Evolutionary conservation across 2,329 filamentous ascomycete genomes (phyloP).

Genomic region (Aspergillus hiratsukae): DNA sequence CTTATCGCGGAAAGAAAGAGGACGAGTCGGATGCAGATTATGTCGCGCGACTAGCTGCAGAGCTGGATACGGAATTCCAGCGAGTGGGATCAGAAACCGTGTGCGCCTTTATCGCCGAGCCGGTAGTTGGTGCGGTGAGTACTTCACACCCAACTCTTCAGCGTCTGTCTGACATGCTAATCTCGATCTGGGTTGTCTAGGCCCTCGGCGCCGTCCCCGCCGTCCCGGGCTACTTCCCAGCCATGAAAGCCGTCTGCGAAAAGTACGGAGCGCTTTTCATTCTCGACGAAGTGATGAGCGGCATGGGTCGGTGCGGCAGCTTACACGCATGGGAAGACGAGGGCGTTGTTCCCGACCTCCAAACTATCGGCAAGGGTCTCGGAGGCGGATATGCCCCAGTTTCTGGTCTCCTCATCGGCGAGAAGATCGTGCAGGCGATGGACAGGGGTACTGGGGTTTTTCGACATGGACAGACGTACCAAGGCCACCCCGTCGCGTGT

Average conservation of each 20-base stretch:
- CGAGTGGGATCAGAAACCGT: slow-evolving; percentile 61
- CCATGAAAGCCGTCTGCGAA: slow-evolving; percentile 64
- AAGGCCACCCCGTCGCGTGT: slow-evolving; percentile 54
- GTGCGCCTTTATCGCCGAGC: slow-evolving; percentile 69
- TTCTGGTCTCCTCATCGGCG: slow-evolving; percentile 51
- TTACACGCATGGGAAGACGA: slow-evolving; percentile 58
- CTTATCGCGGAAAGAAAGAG: slow-evolving; percentile 54
- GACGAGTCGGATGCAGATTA: slow-evolving; percentile 57
- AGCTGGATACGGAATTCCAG: slow-evolving; percentile 65
- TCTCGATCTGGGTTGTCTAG: slow-evolving; percentile 25
- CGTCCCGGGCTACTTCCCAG: slow-evolving; percentile 63
- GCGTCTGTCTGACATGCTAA: not conserved
- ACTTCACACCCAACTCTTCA: not conserved
- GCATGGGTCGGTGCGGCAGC: slow-evolving; percentile 56
- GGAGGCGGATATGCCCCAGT: slow-evolving; percentile 55
- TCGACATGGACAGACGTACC: slow-evolving; percentile 59
- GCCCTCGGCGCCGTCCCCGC: slow-evolving; percentile 66
- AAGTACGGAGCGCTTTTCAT: slow-evolving; percentile 70
- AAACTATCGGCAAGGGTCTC: slow-evolving; percentile 57
- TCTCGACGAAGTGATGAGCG: slow-evolving; percentile 72
- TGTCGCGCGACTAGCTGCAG: slow-evolving; percentile 55
- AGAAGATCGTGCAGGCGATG: slow-evolving; percentile 47
- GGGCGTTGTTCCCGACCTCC: slow-evolving; percentile 55
- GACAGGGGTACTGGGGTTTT: slow-evolving; percentile 48
- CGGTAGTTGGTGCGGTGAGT: slow-evolving; percentile 65